A percentile compares a stretch with the other conserved stretches of the same genome.
These are phyloP conservation scores for Dactylellina drechsleri DNA, from an alignment of 2,329 filamentous ascomycete species.

Conservation along the genomic window DNA sequence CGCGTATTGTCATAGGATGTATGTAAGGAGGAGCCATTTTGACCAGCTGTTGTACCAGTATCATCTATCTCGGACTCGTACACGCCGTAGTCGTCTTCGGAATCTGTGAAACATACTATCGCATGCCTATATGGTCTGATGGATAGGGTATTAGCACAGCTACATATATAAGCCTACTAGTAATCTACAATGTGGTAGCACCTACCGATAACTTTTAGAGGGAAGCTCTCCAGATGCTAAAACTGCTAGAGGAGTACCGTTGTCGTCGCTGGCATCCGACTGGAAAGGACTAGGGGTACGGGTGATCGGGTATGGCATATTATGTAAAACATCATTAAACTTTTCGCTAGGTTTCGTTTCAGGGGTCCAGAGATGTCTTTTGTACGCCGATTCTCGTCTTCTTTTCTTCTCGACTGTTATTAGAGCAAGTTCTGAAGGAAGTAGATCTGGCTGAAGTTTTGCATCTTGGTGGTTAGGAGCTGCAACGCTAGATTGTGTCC, in stretches of 20 bases:
- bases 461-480: not conserved
- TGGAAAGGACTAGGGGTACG: not conserved
- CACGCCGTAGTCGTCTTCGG: not conserved
- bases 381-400: constrained; percentile 5
- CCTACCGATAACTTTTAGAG: not conserved
- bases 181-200: too few relatives aligned
- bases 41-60: not conserved
- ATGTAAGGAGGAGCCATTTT: not conserved
- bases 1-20: not conserved
- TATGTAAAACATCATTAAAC: not conserved
- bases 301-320: not conserved
- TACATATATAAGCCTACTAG: too few relatives aligned
- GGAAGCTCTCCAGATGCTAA: constrained; percentile 2
- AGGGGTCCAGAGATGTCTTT: not conserved
- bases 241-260: constrained; percentile 3
- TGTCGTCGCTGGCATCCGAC: constrained; percentile 7
- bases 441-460: not conserved
- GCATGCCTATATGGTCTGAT: not conserved
- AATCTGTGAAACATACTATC: constrained; percentile 7
- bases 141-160: too few relatives aligned
- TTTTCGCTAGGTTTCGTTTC: constrained; percentile 1
- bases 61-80: not conserved
- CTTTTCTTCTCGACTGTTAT: constrained; percentile 7
- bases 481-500: constrained; percentile 5
- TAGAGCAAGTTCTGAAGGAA: not conserved